Evolutionary conservation across 164 flowering plant genomes (phyloP).

Genomic region (Vitis amurensis): DNA sequence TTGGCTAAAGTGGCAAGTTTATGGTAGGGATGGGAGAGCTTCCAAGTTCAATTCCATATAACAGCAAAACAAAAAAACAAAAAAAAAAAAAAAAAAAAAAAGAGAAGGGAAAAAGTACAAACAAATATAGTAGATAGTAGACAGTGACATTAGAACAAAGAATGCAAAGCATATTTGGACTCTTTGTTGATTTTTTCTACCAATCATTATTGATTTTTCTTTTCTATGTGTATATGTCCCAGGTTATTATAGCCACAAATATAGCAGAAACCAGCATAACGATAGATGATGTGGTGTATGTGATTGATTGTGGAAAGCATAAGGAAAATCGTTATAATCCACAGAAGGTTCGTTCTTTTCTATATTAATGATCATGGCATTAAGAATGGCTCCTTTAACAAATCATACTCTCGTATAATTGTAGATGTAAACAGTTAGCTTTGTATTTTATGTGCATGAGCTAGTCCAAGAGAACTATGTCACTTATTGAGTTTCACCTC

Average conservation of each 20-base stretch:
- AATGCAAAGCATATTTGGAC: too few relatives aligned
- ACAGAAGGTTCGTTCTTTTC: constrained; percentile 59
- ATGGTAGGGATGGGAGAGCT: too few relatives aligned
- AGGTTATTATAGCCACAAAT: constrained; percentile 90
- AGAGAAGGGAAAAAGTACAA: too few relatives aligned
- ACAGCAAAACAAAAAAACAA: too few relatives aligned
- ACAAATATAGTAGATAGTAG: too few relatives aligned
- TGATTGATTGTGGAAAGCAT: constrained; percentile 88
- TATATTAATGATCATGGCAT: neutral
- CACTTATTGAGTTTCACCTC: too few relatives aligned
- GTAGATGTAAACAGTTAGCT: neutral
- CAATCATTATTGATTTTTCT: constrained; percentile 1
- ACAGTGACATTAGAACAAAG: too few relatives aligned
- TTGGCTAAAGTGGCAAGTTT: too few relatives aligned
- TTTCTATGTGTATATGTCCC: constrained; percentile 14
- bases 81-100: too few relatives aligned
- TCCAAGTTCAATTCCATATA: too few relatives aligned
- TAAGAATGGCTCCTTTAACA: neutral
- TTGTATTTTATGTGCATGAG: too few relatives aligned
- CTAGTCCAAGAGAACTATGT: too few relatives aligned
- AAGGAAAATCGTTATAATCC: constrained; percentile 93
- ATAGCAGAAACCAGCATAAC: constrained; percentile 97
- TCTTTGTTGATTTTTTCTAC: neutral
- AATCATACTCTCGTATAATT: neutral
- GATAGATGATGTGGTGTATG: constrained; percentile 93